Conservation (phyloP, 2,329 filamentous ascomycete genomes). For the Neurospora sp. region DNA sequence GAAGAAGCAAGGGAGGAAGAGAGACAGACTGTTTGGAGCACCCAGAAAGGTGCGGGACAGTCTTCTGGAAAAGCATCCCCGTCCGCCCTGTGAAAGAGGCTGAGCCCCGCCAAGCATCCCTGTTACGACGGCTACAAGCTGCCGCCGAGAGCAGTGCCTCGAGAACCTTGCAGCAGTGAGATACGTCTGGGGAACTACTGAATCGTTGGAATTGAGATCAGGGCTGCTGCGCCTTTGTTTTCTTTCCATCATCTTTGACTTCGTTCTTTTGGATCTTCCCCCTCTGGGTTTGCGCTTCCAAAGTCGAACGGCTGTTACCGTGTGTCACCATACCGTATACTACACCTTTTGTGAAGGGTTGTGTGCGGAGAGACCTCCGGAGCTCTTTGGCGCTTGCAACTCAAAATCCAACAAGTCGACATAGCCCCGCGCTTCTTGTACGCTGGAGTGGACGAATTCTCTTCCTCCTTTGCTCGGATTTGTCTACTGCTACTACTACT, state of each 20-base stretch:
- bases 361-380: background rate
- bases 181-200: background rate
- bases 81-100: background rate
- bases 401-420: background rate
- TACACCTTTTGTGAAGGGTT: background rate
- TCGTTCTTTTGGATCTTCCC: background rate
- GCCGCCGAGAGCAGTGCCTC: background rate
- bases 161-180: background rate
- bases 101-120: background rate
- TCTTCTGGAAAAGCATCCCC: background rate
- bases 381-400: background rate
- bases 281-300: background rate
- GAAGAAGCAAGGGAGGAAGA: background rate
- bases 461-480: background rate
- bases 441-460: background rate
- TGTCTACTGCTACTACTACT: background rate
- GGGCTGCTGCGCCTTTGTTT: background rate
- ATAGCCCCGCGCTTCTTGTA: background rate
- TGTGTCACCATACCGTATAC: background rate
- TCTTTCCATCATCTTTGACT: background rate
- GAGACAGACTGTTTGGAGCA: background rate
- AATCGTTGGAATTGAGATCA: background rate
- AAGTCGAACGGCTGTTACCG: background rate
- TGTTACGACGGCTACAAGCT: background rate
- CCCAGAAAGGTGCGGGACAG: background rate